Percentiles rank a stretch among this genome's conserved stretches.
phyloP scores from a whole-genome alignment of 139 green algal genomes.

The Chlorella sp. region DNA sequence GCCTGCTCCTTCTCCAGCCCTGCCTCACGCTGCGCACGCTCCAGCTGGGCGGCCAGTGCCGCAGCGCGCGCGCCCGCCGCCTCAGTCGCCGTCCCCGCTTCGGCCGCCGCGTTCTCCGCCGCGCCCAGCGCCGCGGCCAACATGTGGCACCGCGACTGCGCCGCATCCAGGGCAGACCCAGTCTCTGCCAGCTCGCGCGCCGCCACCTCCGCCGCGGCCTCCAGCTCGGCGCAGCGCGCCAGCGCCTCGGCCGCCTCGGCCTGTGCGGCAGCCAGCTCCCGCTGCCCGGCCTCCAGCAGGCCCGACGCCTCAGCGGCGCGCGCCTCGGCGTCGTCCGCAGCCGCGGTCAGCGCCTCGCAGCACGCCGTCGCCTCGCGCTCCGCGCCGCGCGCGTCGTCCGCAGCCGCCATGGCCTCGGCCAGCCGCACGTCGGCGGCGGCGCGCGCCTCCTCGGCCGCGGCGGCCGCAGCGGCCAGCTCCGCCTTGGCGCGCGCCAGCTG shows the following conservation, averaged over 20 bases:
- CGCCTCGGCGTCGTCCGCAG: not conserved
- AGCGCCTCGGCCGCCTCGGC: not conserved
- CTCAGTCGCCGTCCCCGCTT: not conserved
- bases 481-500: not conserved
- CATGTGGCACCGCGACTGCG: no score
- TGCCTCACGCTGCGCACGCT: conserved; percentile 21
- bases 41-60: conserved; percentile 12
- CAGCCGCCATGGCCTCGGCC: no score
- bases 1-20: conserved; percentile 33
- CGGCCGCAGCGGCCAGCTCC: not conserved
- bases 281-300: not conserved
- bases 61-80: not conserved
- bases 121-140: no score
- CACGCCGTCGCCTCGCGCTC: not conserved
- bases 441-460: not conserved
- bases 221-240: not conserved
- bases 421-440: not conserved
- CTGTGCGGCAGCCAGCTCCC: not conserved
- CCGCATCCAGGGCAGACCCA: no score
- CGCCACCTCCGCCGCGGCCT: not conserved
- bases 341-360: not conserved
- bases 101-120: no score
- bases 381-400: not conserved
- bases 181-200: no score
- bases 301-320: not conserved